A percentile compares a stretch with the other conserved stretches of the same genome.
phyloP scores from a whole-genome alignment of 202 grass and related monocot genomes.

The Carex arenaria region DNA sequence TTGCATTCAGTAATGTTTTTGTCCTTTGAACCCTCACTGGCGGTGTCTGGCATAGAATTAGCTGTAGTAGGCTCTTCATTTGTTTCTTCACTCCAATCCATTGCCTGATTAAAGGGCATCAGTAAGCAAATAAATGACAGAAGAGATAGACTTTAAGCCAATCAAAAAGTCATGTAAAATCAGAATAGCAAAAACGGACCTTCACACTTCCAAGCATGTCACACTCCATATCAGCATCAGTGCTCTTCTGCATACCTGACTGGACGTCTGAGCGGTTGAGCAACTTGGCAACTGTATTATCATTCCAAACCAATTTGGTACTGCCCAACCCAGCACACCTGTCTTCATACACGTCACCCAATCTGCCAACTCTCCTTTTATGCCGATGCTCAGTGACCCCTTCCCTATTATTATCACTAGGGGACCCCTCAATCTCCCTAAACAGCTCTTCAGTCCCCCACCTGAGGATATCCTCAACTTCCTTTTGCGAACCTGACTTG shows the following conservation, averaged over 20 bases:
- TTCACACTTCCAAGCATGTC: slow-evolving; percentile 92
- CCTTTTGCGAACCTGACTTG: slow-evolving; percentile 87
- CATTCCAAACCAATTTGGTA: slow-evolving; percentile 75
- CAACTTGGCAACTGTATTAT: slow-evolving; percentile 79
- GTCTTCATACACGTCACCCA: slow-evolving; percentile 91
- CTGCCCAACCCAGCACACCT: slow-evolving; percentile 62
- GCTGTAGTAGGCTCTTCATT: slow-evolving; percentile 51
- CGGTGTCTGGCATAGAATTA: slow-evolving; percentile 32
- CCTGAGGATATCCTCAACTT: slow-evolving; percentile 94
- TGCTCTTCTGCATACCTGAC: slow-evolving; percentile 44
- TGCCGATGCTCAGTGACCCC: slow-evolving; percentile 59
- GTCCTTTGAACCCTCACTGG: slow-evolving; percentile 50
- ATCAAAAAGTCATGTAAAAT: neutral
- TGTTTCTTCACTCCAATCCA: slow-evolving; percentile 82
- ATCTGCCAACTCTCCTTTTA: slow-evolving; percentile 64
- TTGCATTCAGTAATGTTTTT: slow-evolving; percentile 32
- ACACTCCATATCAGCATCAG: slow-evolving; percentile 59
- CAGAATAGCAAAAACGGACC: slow-evolving; percentile 34
- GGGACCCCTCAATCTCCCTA: slow-evolving; percentile 33
- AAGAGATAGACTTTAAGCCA: neutral
- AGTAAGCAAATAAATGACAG: slow-evolving; percentile 20
- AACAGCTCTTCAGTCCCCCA: slow-evolving; percentile 98
- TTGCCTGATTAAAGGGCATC: slow-evolving; percentile 49
- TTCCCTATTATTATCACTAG: slow-evolving; percentile 25
- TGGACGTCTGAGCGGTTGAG: slow-evolving; percentile 88